Evolutionary conservation across 768 basidiomycete genomes (phyloP).

Genomic region (Pleurotus eryngii): DNA sequence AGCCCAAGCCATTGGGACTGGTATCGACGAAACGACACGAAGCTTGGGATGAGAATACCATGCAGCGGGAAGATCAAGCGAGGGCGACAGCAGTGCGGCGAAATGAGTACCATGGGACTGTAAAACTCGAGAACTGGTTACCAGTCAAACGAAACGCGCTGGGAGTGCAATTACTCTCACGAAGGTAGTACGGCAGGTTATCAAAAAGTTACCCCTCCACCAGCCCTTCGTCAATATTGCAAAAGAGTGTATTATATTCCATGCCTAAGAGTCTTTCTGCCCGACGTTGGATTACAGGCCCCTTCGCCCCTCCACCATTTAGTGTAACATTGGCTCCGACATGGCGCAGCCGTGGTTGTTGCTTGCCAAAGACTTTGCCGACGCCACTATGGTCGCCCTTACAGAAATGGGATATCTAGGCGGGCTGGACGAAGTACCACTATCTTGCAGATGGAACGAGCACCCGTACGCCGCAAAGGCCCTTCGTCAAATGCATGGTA

Average conservation of each 20-base stretch:
- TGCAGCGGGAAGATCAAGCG: too few relatives aligned
- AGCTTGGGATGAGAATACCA: too few relatives aligned
- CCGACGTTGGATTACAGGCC: conserved; percentile 79
- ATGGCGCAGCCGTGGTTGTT: conserved; percentile 76
- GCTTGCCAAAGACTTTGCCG: conserved; percentile 26
- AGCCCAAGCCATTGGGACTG: neutral
- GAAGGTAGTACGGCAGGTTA: conserved; percentile 80
- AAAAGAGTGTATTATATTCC: conserved; percentile 69
- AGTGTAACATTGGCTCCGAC: conserved; percentile 62
- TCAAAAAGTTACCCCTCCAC: conserved; percentile 56
- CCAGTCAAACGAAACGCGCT: conserved; percentile 76
- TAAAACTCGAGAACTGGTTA: neutral
- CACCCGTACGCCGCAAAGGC: conserved; percentile 86
- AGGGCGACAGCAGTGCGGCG: too few relatives aligned
- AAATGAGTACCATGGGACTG: too few relatives aligned
- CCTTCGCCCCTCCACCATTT: conserved; percentile 80
- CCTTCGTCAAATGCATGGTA: conserved; percentile 84
- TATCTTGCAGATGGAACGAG: conserved; percentile 59
- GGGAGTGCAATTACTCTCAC: conserved; percentile 72
- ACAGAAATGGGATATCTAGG: conserved; percentile 32
- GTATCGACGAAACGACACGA: neutral
- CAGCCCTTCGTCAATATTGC: conserved; percentile 68
- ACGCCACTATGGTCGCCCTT: conserved; percentile 9
- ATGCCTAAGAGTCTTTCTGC: conserved; percentile 79
- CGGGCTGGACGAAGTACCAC: conserved; percentile 91